Base-by-base conservation (phyloP, 352 stramenopile species). In the Pythium aphanidermatum region DNA sequence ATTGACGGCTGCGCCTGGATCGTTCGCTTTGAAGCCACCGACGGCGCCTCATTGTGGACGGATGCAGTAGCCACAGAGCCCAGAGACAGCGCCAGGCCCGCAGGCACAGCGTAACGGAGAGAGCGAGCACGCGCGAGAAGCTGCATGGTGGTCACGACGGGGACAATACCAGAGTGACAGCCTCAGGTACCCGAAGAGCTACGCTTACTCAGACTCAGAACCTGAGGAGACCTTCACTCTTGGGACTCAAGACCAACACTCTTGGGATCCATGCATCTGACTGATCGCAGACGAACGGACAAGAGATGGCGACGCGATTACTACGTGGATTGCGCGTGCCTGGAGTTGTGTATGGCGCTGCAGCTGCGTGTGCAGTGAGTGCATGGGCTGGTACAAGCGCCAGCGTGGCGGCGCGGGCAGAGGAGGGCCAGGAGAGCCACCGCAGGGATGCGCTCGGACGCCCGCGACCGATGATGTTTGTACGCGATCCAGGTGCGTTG, bases 1-100 rank as follows among this genome's bases (percentile, higher is more conserved):
- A 70, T 70, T 42, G 61, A 46, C 8, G 60, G 57, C 32, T 43
- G 36, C 34, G 10, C 27, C 12, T 47, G 41, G 33, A 34, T 34
- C 2, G 27, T 34, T 10, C 41, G 41, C 35, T 51, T 51, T 28
- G 34, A 23, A 13, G 42, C 36, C 17, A 53, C 25, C 4, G 42
- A 49, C 14, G 33, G 30, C 20, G 16, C 20, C n/a, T 34, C 20
- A 1, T 23, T 34, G 16, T 31, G 7, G 39, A 28, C 27, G 20
- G 17, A 10, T 2, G 24, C 30, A 7, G 31, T 31, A 10, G 32
- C 33, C 13, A 28, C 23, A 4, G 34, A 32, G 5, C 29, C 29
- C 4, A 36, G 16, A 1, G 50, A 50, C 4, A 58, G 33, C 11
- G 41, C 50, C 23, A 58, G 33, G 1, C 48, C 48, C 24, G 31